Percentiles rank a stretch among this genome's conserved stretches.
These are phyloP conservation scores for Leccinum incarnatum DNA, from an alignment of 768 basidiomycete genomes.

Conservation along the genomic window DNA sequence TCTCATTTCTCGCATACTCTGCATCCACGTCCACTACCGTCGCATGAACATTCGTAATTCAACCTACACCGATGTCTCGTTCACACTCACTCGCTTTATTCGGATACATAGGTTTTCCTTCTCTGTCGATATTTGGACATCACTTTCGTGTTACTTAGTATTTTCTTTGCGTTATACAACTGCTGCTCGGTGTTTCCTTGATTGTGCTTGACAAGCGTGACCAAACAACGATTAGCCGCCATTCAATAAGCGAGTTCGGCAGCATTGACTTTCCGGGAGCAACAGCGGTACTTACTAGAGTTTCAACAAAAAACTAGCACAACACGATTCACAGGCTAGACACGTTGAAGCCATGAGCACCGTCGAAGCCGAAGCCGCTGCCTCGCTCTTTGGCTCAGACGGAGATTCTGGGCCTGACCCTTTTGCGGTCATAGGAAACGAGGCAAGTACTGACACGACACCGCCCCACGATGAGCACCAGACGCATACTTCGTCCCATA, in stretches of 20 bases:
- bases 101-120: constrained; percentile 29
- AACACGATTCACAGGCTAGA: constrained; percentile 11
- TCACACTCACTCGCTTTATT: constrained; percentile 19
- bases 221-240: constrained; percentile 24
- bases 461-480: constrained; percentile 25
- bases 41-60: constrained; percentile 39
- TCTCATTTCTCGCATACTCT: constrained; percentile 22
- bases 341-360: constrained; percentile 52
- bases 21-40: constrained; percentile 33
- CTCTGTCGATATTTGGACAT: constrained; percentile 32
- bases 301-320: constrained; percentile 16
- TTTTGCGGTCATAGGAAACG: constrained; percentile 57
- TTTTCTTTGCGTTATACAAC: constrained; percentile 13
- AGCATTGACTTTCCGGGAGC: background rate
- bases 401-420: constrained; percentile 57
- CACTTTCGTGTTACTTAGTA: constrained; percentile 13
- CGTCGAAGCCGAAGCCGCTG: constrained; percentile 79
- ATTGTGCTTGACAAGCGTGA: constrained; percentile 17
- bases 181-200: background rate
- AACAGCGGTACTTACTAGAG: background rate
- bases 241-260: constrained; percentile 5
- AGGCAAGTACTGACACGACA: constrained; percentile 29
- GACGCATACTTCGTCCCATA: constrained; percentile 21
- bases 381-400: constrained; percentile 73
- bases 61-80: constrained; percentile 24